Evolutionary conservation across 2,329 filamentous ascomycete species (phyloP).

Genomic region (Hirsutella rhossiliensis): DNA sequence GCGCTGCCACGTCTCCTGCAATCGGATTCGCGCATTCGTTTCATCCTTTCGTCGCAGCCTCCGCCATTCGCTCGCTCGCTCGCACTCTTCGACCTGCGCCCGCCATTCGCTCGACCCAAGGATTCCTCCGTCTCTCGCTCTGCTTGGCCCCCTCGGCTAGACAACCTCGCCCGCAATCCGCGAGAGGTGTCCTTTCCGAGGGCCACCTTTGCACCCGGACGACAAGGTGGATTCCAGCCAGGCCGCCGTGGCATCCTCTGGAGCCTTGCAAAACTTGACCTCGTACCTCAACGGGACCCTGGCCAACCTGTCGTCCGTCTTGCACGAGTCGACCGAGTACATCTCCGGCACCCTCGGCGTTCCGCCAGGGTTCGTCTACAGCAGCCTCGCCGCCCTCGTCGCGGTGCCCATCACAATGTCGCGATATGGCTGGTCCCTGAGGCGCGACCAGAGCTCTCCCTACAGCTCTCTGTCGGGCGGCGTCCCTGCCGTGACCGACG

Average conservation of each 20-base stretch:
- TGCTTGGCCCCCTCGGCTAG: not conserved
- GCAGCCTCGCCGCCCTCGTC: slow-evolving; percentile 35
- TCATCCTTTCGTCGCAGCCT: too few relatives aligned
- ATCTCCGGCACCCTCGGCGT: slow-evolving; percentile 38
- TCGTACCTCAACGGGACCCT: slow-evolving; percentile 44
- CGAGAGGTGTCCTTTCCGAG: slow-evolving; percentile 20
- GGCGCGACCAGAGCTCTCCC: slow-evolving; percentile 36
- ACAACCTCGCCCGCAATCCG: not conserved
- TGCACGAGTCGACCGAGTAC: slow-evolving; percentile 38
- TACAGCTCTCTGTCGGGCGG: slow-evolving; percentile 35
- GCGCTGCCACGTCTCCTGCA: too few relatives aligned
- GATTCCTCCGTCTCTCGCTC: not conserved
- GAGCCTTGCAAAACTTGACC: slow-evolving; percentile 49
- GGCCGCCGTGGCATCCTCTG: slow-evolving; percentile 46
- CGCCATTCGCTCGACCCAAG: too few relatives aligned
- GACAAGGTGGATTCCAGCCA: slow-evolving; percentile 52
- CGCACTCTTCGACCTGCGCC: too few relatives aligned
- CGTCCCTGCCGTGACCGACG: slow-evolving; percentile 55
- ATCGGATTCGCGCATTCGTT: too few relatives aligned
- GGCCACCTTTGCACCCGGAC: slow-evolving; percentile 23
- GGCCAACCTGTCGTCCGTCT: slow-evolving; percentile 32
- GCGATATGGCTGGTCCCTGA: slow-evolving; percentile 37
- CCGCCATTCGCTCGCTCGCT: too few relatives aligned
- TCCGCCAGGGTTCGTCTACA: slow-evolving; percentile 35
- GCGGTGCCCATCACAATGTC: slow-evolving; percentile 41